Base-by-base conservation (phyloP, 1,139 yeast genomes). In the Kurtzmaniella natalensis region DNA sequence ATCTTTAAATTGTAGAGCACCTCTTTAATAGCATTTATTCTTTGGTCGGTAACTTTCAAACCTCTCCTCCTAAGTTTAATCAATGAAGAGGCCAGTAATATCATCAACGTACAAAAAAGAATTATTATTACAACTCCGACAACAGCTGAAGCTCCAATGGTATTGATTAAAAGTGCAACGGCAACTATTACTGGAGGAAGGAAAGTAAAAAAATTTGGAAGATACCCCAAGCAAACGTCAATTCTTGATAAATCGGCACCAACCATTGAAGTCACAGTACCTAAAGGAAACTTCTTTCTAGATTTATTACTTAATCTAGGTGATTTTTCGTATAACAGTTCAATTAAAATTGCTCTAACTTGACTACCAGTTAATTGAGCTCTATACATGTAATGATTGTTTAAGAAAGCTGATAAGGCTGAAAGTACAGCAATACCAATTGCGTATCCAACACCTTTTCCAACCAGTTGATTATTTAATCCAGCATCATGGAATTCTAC, bases 181-280 rank as follows among this genome's bases (percentile, higher is more conserved):
- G 82, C 70, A 32, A 78, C 68, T 11, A 63, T 70, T 11, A 80
- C 56, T 1, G 82, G 74, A n/a, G 78, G 62, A 0, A 88, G 82
- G 47, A 83, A 71, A 14, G 79, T 69, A 39, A 81, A 56, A 9
- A 78, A 57, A 49, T 78, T 75, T 3, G 88, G 86, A 45, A 79
- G 81, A 58, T 81, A 82, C 7, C 79, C 76, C 22, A 78, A 54
- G 4, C 94, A 92, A 50, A 84, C 73, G 51, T 86, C 95, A 26
- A 87, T 72, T 49, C 95, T 74, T 18, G 89, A 76, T 37, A 87
- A 67, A 52, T 86, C 95, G 2, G 94, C 80, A 10, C 92, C 81
- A 58, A 86, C 71, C 50, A 85, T 58, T 14, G 80, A 60, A 14
- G 70, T 63, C 38, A 64, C 57, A 35, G 56, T 60, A 21, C 64